Conservation (phyloP, 768 basidiomycete species). For the Kwoniella bestiolae region DNA sequence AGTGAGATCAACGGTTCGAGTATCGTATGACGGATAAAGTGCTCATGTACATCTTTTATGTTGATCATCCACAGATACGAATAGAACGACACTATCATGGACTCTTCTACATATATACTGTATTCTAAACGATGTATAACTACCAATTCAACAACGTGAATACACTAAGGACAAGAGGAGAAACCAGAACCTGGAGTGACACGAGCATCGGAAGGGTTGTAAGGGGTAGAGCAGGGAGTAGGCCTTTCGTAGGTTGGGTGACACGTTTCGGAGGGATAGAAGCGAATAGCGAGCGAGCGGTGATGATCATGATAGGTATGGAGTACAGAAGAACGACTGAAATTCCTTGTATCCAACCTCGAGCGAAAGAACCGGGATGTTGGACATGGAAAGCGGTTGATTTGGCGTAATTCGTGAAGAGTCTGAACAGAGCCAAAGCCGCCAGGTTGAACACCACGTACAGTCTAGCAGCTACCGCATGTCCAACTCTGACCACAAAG, state of each 20-base stretch:
- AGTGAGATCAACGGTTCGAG: background rate
- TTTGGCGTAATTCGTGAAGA: constrained; percentile 5
- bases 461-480: constrained; percentile 16
- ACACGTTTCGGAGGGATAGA: constrained; percentile 16
- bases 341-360: constrained; percentile 22
- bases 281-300: constrained; percentile 27
- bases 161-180: constrained; percentile 22
- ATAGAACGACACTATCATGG: too few species aligned
- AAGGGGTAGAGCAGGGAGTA: constrained; percentile 15
- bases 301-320: constrained; percentile 29
- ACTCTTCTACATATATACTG: background rate
- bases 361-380: background rate
- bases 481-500: constrained; percentile 28
- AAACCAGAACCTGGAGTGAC: constrained; percentile 21
- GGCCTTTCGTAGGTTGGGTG: constrained; percentile 4
- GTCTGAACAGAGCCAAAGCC: constrained; percentile 15
- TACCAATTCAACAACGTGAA: constrained; percentile 20
- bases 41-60: background rate
- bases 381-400: background rate
- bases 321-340: constrained; percentile 20
- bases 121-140: background rate
- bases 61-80: background rate
- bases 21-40: background rate
- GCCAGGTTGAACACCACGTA: constrained; percentile 28
- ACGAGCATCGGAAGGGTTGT: constrained; percentile 13